Evolutionary conservation across 208 protist species (phyloP), one percentile per base, ranked within the genome.

Genomic region (Acanthamoeba lenticulata): DNA sequence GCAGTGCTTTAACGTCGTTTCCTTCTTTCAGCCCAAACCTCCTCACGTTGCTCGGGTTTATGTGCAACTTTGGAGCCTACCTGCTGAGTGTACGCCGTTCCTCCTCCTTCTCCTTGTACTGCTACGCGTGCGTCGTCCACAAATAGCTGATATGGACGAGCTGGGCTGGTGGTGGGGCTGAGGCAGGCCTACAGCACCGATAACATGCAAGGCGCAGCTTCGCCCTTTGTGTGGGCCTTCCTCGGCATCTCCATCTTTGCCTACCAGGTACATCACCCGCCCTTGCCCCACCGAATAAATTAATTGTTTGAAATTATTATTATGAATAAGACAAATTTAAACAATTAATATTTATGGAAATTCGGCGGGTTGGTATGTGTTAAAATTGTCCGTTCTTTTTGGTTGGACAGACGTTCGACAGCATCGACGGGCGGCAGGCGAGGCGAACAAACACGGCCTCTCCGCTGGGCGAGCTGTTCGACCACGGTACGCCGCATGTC

Each of bases 381-480:
- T n/a, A n/a, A n/a, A n/a, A n/a, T n/a, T n/a, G n/a, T n/a, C n/a
- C n/a, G n/a, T n/a, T n/a, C n/a, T n/a, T n/a, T n/a, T n/a, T n/a
- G n/a, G n/a, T 36, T 77, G 9, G 27, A 17, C 38, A 83, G 72
- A 83, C 72, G 6, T 49, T 83, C 72, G 72, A 83, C 40, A 83
- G 40, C 40, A 40, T 83, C 11, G 72, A 83, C 72, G 72, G 72
- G 6, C 9, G 40, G 40, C 72, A 83, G 72, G 72, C 72, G 17
- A 9, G 72, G 11, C 72, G 72, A 40, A 83, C 72, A 83, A 49
- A 49, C 38, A 83, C 72, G 17, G 32, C 72, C 7, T 40, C 38
- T 49, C 72, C 72, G 29, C 72, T 83, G 29, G 72, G 72, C 72
- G 72, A 83, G 40, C n/a, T 83, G 6, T 83, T 83, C n/a, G 72